Base-by-base conservation (phyloP, 257 asterid species). In the Primulina eburnea region DNA sequence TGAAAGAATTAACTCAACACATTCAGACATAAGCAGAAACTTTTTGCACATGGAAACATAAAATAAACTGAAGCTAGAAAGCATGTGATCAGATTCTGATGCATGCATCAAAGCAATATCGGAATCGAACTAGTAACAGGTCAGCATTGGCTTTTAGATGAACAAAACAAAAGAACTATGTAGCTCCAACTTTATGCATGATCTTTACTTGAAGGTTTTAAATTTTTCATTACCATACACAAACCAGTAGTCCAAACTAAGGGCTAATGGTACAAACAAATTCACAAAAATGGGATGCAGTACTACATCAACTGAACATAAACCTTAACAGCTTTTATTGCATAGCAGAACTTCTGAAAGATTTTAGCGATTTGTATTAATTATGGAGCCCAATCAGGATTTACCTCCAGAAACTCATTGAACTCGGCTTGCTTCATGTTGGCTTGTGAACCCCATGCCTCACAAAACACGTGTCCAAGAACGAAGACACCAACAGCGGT, bases 401-500 rank as follows among this genome's bases (percentile, higher is more conserved):
- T 75, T 76, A 93, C 98, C 97, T 88, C 94, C 71, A 93, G 97
- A 73, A 80, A 92, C 75, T 84, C 88, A n/a, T 90, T 90, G 92
- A 90, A 93, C 82, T 93, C 96, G 40, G 86, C 80, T 81, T 93
- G 97, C 88, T 90, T 93, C 86, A 81, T 86, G 81, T 79, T 81
- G 76, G 96, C 90, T 74, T 80, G 85, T 56, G 90, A 71, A 68
- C 96, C 99, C 99, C 99, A 93, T 64, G 97, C 90, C 79, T 93
- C 92, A 65, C 79, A 82, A 69, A 93, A 89, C 82, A 81, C 82
- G 78, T 95, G 90, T 20, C 99, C 99, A 75, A 93, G 97, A 77
- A 93, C 99, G 77, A 93, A 90, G 64, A 93, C 97, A 17, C 99
- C 99, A 77, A 90, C 97, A 71, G 99, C 99, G 52, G 99, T 86